Evolutionary conservation across 2,329 filamentous ascomycete species (phyloP).

Genomic region (Sclerotinia minor): DNA sequence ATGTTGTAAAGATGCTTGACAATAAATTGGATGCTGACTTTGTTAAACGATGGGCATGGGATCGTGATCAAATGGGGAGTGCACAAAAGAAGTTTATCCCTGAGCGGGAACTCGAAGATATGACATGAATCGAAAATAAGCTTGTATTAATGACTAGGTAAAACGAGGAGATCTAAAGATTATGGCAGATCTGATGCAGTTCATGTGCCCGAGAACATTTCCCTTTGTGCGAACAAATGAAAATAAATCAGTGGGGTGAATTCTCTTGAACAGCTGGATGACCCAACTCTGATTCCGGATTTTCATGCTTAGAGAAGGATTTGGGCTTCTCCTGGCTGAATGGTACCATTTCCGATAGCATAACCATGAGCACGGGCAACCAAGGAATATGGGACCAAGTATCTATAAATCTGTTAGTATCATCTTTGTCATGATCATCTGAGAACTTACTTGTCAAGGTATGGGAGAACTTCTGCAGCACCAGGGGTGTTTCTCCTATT

Average conservation of each 20-base stretch:
- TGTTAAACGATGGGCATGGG: conserved; percentile 49
- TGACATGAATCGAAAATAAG: conserved; percentile 4
- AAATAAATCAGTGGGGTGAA: background rate
- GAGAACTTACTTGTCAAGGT: conserved; percentile 53
- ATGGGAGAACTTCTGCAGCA: conserved; percentile 59
- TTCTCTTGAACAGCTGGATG: background rate
- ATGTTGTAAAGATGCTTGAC: conserved; percentile 53
- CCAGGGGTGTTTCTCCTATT: conserved; percentile 45
- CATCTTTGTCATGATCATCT: too few relatives aligned
- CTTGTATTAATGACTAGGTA: conserved; percentile 3
- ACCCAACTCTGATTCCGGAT: background rate
- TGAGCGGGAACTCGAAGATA: conserved; percentile 22
- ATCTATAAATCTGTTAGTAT: conserved; percentile 41
- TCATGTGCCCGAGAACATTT: background rate
- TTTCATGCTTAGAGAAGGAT: background rate
- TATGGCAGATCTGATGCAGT: background rate
- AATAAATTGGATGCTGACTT: conserved; percentile 45
- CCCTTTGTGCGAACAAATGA: background rate
- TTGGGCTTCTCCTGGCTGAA: conserved; percentile 55
- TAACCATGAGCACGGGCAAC: conserved; percentile 62
- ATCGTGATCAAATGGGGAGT: conserved; percentile 37
- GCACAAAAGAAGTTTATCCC: conserved; percentile 21
- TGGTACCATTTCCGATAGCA: conserved; percentile 59
- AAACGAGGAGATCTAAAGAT: conserved; percentile 4
- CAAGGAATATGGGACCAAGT: conserved; percentile 64